Percentiles rank a stretch among this genome's conserved stretches.
phyloP scores from a whole-genome alignment of 305 asterid species.

The Caryopteris hybrid region DNA sequence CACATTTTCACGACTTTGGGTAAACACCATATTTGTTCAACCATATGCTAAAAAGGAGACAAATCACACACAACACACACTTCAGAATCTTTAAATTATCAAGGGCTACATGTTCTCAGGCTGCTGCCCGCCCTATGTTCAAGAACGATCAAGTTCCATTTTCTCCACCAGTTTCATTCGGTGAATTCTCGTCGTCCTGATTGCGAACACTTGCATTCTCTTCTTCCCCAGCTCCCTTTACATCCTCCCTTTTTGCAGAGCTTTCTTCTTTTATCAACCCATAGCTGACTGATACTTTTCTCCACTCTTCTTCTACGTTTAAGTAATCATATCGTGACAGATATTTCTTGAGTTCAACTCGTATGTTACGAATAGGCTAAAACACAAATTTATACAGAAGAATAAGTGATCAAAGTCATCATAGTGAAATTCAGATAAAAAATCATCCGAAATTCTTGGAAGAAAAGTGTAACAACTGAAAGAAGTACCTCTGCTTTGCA shows the following conservation, averaged over 20 bases:
- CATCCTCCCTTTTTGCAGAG: not conserved
- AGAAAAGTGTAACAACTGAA: not conserved
- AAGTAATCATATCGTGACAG: constrained; percentile 53
- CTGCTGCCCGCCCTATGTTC: not conserved
- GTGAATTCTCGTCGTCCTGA: constrained; percentile 14
- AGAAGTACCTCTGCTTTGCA: constrained; percentile 67
- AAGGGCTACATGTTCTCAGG: not conserved
- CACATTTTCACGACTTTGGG: too few relatives aligned
- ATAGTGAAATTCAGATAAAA: not conserved
- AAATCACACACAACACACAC: not conserved
- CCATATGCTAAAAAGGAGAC: not conserved
- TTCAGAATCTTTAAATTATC: not conserved
- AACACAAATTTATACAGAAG: not conserved
- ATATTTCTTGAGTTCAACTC: constrained; percentile 61
- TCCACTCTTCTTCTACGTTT: constrained; percentile 49
- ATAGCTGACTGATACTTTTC: constrained; percentile 35
- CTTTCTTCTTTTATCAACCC: constrained; percentile 49
- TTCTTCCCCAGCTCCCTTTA: constrained; percentile 16
- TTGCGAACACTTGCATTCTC: constrained; percentile 16
- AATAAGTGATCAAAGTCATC: not conserved
- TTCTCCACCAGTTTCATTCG: constrained; percentile 5
- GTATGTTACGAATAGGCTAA: constrained; percentile 55
- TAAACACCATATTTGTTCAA: not conserved
- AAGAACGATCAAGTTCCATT: constrained; percentile 12
- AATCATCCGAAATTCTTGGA: too few relatives aligned